Percentiles rank a stretch among this genome's conserved stretches.
phyloP scores from a whole-genome alignment of 805 yeast species.

The Zygosaccharomyces pseudorouxii region DNA sequence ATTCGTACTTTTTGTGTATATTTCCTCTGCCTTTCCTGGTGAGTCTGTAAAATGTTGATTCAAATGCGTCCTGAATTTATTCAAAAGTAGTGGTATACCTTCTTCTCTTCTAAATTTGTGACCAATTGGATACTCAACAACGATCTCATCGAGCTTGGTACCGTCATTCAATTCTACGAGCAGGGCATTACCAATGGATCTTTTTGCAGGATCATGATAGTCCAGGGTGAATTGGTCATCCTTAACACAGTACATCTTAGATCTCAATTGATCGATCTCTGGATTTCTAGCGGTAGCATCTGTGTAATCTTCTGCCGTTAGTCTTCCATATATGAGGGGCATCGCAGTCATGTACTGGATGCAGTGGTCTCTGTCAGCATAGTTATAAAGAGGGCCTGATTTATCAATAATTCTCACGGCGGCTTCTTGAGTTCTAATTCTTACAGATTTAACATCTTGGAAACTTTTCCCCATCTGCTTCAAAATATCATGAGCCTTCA shows the following conservation, averaged over 20 bases:
- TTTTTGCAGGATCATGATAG: conserved; percentile 53
- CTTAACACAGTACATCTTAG: conserved; percentile 51
- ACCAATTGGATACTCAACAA: conserved; percentile 54
- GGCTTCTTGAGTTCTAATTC: conserved; percentile 56
- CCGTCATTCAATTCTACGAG: conserved; percentile 51
- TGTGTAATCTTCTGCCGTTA: conserved; percentile 55
- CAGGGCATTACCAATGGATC: conserved; percentile 54
- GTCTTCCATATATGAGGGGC: conserved; percentile 50
- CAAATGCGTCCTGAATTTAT: conserved; percentile 50
- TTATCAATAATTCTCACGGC: conserved; percentile 58
- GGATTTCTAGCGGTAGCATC: conserved; percentile 49
- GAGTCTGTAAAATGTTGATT: conserved; percentile 40
- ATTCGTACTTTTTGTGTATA: conserved; percentile 36
- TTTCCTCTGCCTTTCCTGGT: conserved; percentile 35
- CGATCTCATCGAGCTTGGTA: conserved; percentile 46
- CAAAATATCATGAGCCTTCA: conserved; percentile 40
- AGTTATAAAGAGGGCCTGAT: conserved; percentile 55
- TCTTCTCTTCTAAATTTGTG: conserved; percentile 56
- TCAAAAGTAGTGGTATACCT: conserved; percentile 50
- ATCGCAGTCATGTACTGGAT: conserved; percentile 60
- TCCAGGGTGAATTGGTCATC: conserved; percentile 46
- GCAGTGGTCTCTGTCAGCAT: conserved; percentile 63
- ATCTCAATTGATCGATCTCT: conserved; percentile 48
- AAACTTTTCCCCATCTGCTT: conserved; percentile 39
- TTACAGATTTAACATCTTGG: conserved; percentile 46